These are phyloP conservation scores for Suillus bovinus DNA, from an alignment of 768 basidiomycete species.

Conservation along the genomic window DNA sequence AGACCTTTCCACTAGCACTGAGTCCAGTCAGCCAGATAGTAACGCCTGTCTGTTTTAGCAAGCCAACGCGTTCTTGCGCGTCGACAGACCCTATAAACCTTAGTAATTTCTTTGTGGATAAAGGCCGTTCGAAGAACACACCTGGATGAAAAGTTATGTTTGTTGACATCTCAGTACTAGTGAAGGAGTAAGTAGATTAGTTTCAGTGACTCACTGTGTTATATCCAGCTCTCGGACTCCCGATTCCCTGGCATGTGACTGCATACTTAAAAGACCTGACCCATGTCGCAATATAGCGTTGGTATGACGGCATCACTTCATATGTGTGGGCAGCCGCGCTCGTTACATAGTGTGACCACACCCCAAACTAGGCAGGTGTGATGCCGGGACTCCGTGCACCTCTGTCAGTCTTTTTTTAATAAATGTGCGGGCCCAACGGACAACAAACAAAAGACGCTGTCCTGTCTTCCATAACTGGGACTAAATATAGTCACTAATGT, in stretches of 20 bases:
- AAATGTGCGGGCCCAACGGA: too few species aligned
- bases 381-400: too few species aligned
- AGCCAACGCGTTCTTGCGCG: conserved; percentile 59
- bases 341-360: neutral
- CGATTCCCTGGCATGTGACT: neutral
- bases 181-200: neutral
- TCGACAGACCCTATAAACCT: conserved; percentile 66
- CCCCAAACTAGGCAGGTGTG: neutral
- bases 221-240: conserved; percentile 1
- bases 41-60: conserved; percentile 79
- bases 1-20: conserved; percentile 91
- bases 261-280: too few species aligned
- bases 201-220: neutral
- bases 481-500: neutral
- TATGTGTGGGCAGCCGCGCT: neutral
- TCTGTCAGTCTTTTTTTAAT: too few species aligned
- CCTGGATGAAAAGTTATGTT: conserved; percentile 75
- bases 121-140: conserved; percentile 22
- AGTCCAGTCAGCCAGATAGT: conserved; percentile 98
- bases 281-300: neutral
- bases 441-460: too few species aligned
- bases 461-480: too few species aligned
- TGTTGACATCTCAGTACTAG: conserved; percentile 29
- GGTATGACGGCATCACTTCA: neutral
- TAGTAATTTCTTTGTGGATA: conserved; percentile 6